Evolutionary conservation across 2,329 filamentous ascomycete species (phyloP).

Genomic region (Colletotrichum limetticola): DNA sequence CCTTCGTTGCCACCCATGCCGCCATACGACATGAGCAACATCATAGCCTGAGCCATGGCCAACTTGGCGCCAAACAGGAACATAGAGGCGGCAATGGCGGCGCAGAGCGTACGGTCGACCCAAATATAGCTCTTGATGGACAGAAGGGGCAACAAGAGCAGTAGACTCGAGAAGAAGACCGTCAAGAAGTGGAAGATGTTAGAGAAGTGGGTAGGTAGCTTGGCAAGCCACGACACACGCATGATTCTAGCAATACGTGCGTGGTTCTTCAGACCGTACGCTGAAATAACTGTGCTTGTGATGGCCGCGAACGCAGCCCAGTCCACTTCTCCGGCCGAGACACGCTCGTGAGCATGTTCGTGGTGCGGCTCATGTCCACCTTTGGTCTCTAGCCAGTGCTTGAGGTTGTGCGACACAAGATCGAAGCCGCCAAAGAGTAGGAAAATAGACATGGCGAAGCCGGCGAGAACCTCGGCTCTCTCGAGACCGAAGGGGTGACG

Average conservation of each 20-base stretch:
- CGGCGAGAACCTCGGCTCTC: constrained; percentile 91
- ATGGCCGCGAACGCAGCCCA: constrained; percentile 85
- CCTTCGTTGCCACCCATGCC: constrained; percentile 51
- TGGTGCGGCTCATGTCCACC: constrained; percentile 81
- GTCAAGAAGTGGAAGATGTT: constrained; percentile 97
- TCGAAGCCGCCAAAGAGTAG: constrained; percentile 98
- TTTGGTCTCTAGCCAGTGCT: constrained; percentile 84
- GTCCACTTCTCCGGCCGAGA: constrained; percentile 82
- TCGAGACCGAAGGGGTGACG: constrained; percentile 94
- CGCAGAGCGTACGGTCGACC: constrained; percentile 85
- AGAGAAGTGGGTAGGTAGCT: constrained; percentile 85
- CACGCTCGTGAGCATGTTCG: constrained; percentile 70
- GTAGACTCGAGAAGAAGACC: constrained; percentile 82
- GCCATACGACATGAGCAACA: constrained; percentile 93
- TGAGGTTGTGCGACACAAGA: constrained; percentile 90
- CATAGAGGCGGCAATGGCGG: constrained; percentile 87
- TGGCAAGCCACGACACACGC: constrained; percentile 84
- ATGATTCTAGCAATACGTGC: constrained; percentile 92
- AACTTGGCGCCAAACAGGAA: constrained; percentile 86
- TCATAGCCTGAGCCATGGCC: constrained; percentile 86
- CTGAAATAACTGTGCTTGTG: constrained; percentile 83
- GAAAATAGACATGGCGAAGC: constrained; percentile 95
- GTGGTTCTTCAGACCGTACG: constrained; percentile 89
- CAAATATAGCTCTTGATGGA: constrained; percentile 83
- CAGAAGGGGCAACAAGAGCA: constrained; percentile 84